These are phyloP conservation scores for Rhizophora mangle DNA, from an alignment of 345 rosid species.

Conservation along the genomic window DNA sequence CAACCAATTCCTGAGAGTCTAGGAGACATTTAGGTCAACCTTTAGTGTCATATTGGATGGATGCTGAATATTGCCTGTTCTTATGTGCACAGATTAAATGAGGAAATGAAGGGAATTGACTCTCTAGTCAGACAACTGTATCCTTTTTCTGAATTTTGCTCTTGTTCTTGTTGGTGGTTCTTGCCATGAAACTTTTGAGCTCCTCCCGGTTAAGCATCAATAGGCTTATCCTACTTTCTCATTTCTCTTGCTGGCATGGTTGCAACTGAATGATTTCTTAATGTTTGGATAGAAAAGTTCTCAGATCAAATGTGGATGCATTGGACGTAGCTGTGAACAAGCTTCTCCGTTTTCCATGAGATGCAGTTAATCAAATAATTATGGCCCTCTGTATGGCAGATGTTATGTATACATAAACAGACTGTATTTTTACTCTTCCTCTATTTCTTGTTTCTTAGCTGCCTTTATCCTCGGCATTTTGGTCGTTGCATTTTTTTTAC, in stretches of 20 bases:
- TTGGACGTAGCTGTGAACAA: conserved; percentile 76
- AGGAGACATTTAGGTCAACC: not conserved
- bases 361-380: not conserved
- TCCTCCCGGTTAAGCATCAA: not conserved
- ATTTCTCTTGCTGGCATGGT: not conserved
- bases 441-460: not conserved
- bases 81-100: conserved; percentile 61
- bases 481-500: not conserved
- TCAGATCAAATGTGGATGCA: conserved; percentile 80
- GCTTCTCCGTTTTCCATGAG: conserved; percentile 53
- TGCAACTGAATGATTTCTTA: conserved; percentile 32
- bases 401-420: no score
- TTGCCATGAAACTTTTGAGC: not conserved
- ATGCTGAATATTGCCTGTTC: not conserved
- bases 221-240: not conserved
- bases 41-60: not conserved
- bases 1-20: not conserved
- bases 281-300: conserved; percentile 49
- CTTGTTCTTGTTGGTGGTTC: not conserved
- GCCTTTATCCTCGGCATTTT: not conserved
- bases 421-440: not conserved
- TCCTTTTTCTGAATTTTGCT: conserved; percentile 40
- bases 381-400: not conserved
- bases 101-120: conserved; percentile 82
- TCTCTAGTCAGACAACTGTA: conserved; percentile 68